Conservation (phyloP, 768 basidiomycete genomes). For the Clitopilus hobsonii region DNA sequence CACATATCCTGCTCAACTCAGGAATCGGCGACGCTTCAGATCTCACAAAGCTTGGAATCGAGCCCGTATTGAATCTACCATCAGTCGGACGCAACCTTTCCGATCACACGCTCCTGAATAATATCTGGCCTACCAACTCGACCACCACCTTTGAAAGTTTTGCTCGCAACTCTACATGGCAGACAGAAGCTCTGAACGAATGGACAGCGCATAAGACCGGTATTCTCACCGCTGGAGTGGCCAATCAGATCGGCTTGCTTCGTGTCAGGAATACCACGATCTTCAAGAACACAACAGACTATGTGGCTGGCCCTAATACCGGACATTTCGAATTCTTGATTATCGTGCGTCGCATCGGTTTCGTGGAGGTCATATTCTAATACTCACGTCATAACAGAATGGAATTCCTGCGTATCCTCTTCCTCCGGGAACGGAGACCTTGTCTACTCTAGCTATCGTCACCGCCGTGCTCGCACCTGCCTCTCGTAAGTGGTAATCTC, state of each 20-base stretch:
- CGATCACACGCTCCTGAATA: slow-evolving; percentile 22
- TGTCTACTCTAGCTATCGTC: not conserved
- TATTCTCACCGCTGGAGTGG: slow-evolving; percentile 15
- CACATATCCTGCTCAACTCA: slow-evolving; percentile 27
- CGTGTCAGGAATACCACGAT: slow-evolving; percentile 18
- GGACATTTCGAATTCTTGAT: slow-evolving; percentile 27
- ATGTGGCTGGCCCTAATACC: slow-evolving; percentile 22
- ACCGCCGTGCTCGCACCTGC: slow-evolving; percentile 4
- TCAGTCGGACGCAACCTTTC: slow-evolving; percentile 25
- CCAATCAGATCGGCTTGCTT: slow-evolving; percentile 20
- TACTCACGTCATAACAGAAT: slow-evolving; percentile 5
- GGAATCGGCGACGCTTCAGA: slow-evolving; percentile 24
- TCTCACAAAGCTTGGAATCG: slow-evolving; percentile 17
- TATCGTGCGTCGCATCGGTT: slow-evolving; percentile 13
- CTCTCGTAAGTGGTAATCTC: slow-evolving; percentile 5
- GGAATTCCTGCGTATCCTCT: not conserved
- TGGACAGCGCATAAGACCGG: slow-evolving; percentile 26
- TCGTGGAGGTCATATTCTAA: not conserved
- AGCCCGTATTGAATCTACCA: slow-evolving; percentile 20
- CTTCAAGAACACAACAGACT: slow-evolving; percentile 18
- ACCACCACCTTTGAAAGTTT: slow-evolving; percentile 21
- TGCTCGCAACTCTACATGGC: slow-evolving; percentile 15
- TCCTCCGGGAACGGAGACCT: not conserved
- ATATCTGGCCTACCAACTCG: slow-evolving; percentile 21
- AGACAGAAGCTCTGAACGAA: slow-evolving; percentile 14